Base-by-base conservation (phyloP, 2,329 filamentous ascomycete genomes). In the Epichloe elymi region DNA sequence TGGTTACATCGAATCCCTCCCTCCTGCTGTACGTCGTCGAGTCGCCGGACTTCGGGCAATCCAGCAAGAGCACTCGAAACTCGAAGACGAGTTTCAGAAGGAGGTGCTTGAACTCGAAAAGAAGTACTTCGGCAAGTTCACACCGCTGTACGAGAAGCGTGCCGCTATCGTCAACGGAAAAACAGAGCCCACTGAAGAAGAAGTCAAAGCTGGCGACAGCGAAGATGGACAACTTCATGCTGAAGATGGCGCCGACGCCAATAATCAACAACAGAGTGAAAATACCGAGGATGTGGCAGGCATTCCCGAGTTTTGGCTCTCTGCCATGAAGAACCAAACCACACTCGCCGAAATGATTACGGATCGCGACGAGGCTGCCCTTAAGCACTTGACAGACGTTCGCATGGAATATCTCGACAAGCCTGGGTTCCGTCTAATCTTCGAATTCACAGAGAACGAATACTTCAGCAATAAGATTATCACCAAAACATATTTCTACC, bases 351-450 rank as follows among this genome's bases (percentile, higher is more conserved):
- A 98, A 73, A 95, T 96, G 82, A 96, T 98, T 68, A 98, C 93
- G 63, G 93, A 97, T 63, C 86, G 89, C 58, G 93, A 98, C 66
- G 93, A 98, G 79, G 83, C 81, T 59, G 93, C 90, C 49, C 83
- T 98, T 53, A 95, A 94, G 74, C 78, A 85, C 65, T 78, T 98
- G 52, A 84, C 79, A 59, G 91, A 98, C 67, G 88, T 98, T 62
- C 89, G 91, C 66, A 96, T 98, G 91, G 91, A 98, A 74, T 98
- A 98, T 68, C 86, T 97, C 59, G 91, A 98, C 71, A 90, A 91
- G 67, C 93, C 93, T 46, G 93, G 93, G 56, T 98, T 98, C 86
- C 87, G 88, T 58, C 81, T 98, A 53, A 95, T 98, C 70, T 98
- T 98, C 67, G 90, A 96, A 65, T 98, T 98, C 61, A 79, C 82